Evolutionary conservation across 139 green algal species (phyloP).

Genomic region (Tetradesmus obliquus): DNA sequence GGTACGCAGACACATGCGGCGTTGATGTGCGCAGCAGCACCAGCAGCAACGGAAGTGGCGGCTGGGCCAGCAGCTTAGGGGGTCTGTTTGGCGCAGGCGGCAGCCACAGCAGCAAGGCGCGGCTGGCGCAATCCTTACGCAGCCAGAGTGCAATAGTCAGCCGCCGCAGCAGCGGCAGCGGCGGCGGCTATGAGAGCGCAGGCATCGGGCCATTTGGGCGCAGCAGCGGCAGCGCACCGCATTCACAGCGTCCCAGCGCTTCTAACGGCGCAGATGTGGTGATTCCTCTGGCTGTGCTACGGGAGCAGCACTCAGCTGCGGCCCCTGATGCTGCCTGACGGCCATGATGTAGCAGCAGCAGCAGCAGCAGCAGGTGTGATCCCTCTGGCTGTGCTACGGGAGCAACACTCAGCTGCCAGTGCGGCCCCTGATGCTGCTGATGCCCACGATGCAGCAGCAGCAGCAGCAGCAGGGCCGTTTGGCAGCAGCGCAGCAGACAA

Average conservation of each 20-base stretch:
- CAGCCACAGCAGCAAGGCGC: neutral
- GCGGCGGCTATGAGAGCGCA: neutral
- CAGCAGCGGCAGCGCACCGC: neutral
- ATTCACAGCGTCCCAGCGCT: neutral
- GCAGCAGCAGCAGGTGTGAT: too few relatives aligned
- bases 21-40: neutral
- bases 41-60: neutral
- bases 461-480: neutral
- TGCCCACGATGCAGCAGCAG: neutral
- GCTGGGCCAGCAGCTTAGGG: neutral
- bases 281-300: neutral
- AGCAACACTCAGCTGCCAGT: neutral
- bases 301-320: neutral
- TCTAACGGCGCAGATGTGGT: neutral
- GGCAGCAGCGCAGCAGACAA: neutral
- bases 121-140: neutral
- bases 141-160: neutral
- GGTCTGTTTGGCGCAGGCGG: neutral
- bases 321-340: too few relatives aligned
- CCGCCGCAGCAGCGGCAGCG: too few relatives aligned
- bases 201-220: neutral
- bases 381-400: neutral
- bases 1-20: neutral
- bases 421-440: neutral
- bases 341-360: too few relatives aligned